Evolutionary conservation across 441 rosid genomes (phyloP).

Genomic region (Jatropha podagrica): DNA sequence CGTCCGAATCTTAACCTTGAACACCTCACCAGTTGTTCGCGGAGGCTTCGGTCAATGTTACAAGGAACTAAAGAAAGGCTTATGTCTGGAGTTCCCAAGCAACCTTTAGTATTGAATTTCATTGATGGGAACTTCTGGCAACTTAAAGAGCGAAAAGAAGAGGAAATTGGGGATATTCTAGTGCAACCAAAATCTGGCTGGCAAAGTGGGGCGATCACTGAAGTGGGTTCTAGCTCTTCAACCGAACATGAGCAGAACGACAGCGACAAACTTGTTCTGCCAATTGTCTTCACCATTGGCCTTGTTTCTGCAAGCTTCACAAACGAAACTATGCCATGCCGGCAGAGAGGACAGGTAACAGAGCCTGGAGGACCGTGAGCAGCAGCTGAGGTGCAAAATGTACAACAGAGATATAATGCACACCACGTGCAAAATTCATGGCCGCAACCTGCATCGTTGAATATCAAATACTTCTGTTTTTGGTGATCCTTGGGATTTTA

Average conservation of each 20-base stretch:
- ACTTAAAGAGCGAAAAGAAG: conserved; percentile 74
- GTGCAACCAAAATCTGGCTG: conserved; percentile 59
- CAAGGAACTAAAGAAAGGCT: conserved; percentile 47
- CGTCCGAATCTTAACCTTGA: conserved; percentile 57
- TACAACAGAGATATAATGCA: conserved; percentile 86
- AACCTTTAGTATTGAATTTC: conserved; percentile 55
- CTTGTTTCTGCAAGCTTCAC: conserved; percentile 55
- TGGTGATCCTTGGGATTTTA: neutral
- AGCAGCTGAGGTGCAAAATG: conserved; percentile 48
- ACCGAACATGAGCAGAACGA: conserved; percentile 74
- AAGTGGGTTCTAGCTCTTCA: conserved; percentile 54
- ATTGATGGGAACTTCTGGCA: conserved; percentile 68
- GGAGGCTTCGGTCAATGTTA: conserved; percentile 31
- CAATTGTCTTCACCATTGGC: conserved; percentile 40
- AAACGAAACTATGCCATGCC: conserved; percentile 81
- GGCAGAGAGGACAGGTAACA: conserved; percentile 89
- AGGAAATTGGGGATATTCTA: conserved; percentile 54
- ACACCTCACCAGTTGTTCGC: conserved; percentile 37
- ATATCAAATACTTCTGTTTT: neutral
- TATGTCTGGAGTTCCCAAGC: conserved; percentile 68
- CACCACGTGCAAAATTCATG: conserved; percentile 91
- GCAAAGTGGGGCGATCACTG: conserved; percentile 64
- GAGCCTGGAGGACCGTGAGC: conserved; percentile 69
- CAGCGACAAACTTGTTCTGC: conserved; percentile 73
- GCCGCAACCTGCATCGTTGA: conserved; percentile 63